These are phyloP conservation scores for Triticum urartu DNA, from an alignment of 176 grass and related monocot genomes.

Conservation along the genomic window DNA sequence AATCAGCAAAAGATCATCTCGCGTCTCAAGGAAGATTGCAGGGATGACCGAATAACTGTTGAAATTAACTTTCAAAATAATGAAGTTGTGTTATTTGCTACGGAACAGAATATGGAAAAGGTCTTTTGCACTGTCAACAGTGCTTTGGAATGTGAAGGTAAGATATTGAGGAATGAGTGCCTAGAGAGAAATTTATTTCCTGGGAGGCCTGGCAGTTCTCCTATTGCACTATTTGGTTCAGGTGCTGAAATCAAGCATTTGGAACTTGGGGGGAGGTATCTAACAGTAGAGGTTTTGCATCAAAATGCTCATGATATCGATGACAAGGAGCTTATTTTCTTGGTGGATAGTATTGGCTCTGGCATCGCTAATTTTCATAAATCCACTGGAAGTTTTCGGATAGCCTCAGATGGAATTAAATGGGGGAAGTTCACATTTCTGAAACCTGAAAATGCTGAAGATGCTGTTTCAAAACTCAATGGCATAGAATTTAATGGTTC, in stretches of 20 bases:
- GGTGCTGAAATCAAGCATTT: constrained; percentile 98
- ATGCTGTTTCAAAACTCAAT: constrained; percentile 67
- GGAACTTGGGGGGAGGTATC: constrained; percentile 70
- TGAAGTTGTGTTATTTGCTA: constrained; percentile 71
- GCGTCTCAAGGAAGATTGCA: constrained; percentile 48
- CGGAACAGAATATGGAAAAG: constrained; percentile 55
- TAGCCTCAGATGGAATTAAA: constrained; percentile 50
- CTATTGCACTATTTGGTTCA: constrained; percentile 72
- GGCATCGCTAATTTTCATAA: constrained; percentile 65
- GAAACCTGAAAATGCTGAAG: constrained; percentile 63
- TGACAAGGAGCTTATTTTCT: constrained; percentile 78
- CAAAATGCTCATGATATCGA: constrained; percentile 55
- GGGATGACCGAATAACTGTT: constrained; percentile 65
- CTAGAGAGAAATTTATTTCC: constrained; percentile 65
- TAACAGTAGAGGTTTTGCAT: constrained; percentile 82
- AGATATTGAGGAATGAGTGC: constrained; percentile 72
- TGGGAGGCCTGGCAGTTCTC: constrained; percentile 41
- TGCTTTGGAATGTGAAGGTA: constrained; percentile 63
- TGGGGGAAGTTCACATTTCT: constrained; percentile 88
- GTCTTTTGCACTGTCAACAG: constrained; percentile 44
- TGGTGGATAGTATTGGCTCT: constrained; percentile 53
- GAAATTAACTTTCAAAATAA: constrained; percentile 64
- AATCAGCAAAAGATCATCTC: constrained; percentile 71
- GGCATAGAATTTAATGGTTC: constrained; percentile 72
- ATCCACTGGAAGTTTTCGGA: constrained; percentile 30